Conservation (phyloP, 805 yeast species). For the Peterozyma xylosa region DNA sequence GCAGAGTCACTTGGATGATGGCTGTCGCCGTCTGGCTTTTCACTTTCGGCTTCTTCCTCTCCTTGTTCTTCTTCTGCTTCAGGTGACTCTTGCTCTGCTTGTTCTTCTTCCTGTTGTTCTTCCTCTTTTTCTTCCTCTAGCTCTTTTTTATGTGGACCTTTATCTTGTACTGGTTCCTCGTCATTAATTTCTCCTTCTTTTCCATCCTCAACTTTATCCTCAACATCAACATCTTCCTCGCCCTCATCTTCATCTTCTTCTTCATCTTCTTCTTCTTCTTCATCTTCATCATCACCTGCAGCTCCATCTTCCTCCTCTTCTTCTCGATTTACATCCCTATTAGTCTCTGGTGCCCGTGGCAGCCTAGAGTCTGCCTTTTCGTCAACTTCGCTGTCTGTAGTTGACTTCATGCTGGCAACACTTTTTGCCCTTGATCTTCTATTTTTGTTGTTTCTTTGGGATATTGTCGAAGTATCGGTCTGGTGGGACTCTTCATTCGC, state of each 20-base stretch:
- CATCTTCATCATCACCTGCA: constrained; percentile 7
- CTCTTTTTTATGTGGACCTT: constrained; percentile 6
- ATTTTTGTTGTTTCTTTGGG: constrained; percentile 1
- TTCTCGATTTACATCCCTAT: constrained; percentile 5
- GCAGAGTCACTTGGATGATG: too few relatives aligned
- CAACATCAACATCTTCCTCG: constrained; percentile 6
- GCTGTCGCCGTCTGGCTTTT: not conserved
- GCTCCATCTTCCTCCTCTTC: constrained; percentile 7
- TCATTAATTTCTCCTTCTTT: not conserved
- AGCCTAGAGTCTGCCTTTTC: not conserved
- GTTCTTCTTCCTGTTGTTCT: constrained; percentile 3
- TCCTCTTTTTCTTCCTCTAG: constrained; percentile 4
- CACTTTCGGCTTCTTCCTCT: constrained; percentile 3
- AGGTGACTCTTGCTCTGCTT: constrained; percentile 1
- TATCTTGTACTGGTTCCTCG: constrained; percentile 8
- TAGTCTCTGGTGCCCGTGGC: constrained; percentile 3
- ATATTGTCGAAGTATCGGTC: too few relatives aligned
- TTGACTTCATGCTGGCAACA: not conserved
- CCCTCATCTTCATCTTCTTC: constrained; percentile 7
- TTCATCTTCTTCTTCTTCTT: constrained; percentile 8
- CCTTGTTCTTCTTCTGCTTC: not conserved
- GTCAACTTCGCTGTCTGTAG: not conserved
- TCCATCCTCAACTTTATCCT: constrained; percentile 2
- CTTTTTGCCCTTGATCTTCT: not conserved
- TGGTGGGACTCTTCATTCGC: too few relatives aligned